These are phyloP conservation scores for Aphanomyces astaci DNA, from an alignment of 352 stramenopile genomes.

Conservation along the genomic window DNA sequence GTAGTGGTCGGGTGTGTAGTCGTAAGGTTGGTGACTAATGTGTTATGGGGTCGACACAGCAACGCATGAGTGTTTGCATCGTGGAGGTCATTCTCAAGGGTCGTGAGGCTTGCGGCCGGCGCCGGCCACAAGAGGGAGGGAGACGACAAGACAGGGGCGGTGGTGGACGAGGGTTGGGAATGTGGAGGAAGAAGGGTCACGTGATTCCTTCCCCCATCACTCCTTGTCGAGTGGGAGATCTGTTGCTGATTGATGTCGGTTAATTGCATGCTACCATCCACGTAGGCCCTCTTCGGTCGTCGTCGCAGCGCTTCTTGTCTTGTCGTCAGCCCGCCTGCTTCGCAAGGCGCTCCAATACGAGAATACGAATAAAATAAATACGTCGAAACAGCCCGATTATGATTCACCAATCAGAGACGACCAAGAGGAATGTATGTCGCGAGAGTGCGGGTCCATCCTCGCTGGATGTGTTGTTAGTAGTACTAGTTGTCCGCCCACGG, in stretches of 20 bases:
- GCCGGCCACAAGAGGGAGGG: not conserved
- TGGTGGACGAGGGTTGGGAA: not conserved
- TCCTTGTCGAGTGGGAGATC: not conserved
- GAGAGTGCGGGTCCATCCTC: not conserved
- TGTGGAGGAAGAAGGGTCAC: not conserved
- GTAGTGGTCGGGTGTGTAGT: not conserved
- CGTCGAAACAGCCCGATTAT: not conserved
- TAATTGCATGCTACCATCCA: slow-evolving; percentile 13
- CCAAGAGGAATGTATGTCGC: not conserved
- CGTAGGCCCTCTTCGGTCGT: not conserved
- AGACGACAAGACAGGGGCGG: not conserved
- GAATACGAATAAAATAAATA: slow-evolving; percentile 4
- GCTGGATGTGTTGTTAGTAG: no score
- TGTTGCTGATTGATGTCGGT: not conserved
- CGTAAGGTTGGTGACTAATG: not conserved
- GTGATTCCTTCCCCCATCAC: not conserved
- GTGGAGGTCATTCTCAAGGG: no score
- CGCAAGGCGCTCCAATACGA: not conserved
- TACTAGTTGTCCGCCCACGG: not conserved
- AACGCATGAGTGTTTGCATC: no score
- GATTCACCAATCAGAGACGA: not conserved
- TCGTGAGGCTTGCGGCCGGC: no score
- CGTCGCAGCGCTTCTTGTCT: not conserved
- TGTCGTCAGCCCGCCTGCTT: not conserved
- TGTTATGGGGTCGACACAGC: not conserved